phyloP scores from a whole-genome alignment of 1,284 basidiomycete species.

The Mycena citricolor region DNA sequence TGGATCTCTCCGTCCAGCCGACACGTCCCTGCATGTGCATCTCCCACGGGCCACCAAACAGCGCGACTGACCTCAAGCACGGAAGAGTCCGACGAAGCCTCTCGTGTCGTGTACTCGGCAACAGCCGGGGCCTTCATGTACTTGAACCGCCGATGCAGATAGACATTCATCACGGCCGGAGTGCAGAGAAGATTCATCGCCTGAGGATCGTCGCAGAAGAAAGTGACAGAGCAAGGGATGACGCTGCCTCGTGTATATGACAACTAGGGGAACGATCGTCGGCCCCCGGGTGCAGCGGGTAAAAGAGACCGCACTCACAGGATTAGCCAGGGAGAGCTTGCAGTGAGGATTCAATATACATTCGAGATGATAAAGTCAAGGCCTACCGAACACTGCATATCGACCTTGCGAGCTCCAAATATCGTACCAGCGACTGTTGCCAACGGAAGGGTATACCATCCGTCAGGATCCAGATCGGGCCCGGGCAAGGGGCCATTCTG shows the following conservation, averaged over 20 bases:
- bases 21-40: conserved; percentile 16
- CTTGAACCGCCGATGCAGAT: conserved; percentile 12
- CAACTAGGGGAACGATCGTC: conserved; percentile 6
- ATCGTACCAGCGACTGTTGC: conserved; percentile 32
- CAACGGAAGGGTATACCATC: conserved; percentile 36
- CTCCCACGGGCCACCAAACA: conserved; percentile 35
- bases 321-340: conserved; percentile 37
- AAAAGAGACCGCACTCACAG: conserved; percentile 24
- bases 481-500: conserved; percentile 35
- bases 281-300: not conserved
- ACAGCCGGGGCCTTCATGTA: not conserved
- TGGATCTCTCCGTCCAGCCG: conserved; percentile 41
- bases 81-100: conserved; percentile 12
- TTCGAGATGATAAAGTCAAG: not conserved
- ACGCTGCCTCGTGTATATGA: conserved; percentile 19
- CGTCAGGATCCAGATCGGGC: conserved; percentile 28
- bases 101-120: conserved; percentile 11
- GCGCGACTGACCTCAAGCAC: conserved; percentile 29
- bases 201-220: conserved; percentile 12
- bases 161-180: conserved; percentile 9
- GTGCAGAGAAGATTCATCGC: conserved; percentile 17
- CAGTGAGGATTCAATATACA: not conserved
- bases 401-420: conserved; percentile 31
- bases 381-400: conserved; percentile 37
- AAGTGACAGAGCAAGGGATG: conserved; percentile 16